Evolutionary conservation across 768 basidiomycete species (phyloP), one percentile per base, ranked within the genome.

Genomic region (Tulasnella sp.): DNA sequence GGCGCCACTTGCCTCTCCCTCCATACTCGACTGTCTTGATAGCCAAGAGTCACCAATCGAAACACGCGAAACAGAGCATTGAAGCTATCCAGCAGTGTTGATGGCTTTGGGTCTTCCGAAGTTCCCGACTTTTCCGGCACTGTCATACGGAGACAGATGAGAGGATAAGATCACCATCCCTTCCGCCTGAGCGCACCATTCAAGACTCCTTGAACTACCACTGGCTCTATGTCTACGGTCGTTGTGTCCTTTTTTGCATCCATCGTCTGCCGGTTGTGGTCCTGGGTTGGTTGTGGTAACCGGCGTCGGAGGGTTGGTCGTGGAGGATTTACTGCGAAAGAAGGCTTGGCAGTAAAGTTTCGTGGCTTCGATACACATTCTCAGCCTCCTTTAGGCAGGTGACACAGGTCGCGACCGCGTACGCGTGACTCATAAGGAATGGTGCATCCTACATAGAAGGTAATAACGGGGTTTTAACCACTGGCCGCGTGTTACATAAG

Each of bases 1-100:
- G 18, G 41, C 74, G 48, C 41, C 11, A 75, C 48, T 37, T 22
- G 31, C 76, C 76, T 44, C 54, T 76, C 76, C 24, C 18, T 54
- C 76, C 76, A 76, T 1, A 76, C 48, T 37, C 31, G 76, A 76
- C 34, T 50, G 7, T 76, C 76, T 50, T 76, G 76, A 37, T 44
- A 76, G 11, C 76, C 76, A n/a, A 76, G 34, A 5, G 76, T 76
- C 8, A 76, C 28, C 9, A 76, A 48, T 3, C 76, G 76, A 76
- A 58, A 34, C 0, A 76, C 31, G 20, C 76, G 76, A 46, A 50
- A 20, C 12, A 76, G 20, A 48, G 42, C 46, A 28, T 54, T 28
- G 64, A 37, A 69, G n/a, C 31, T 28, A 6, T 69, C 34, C 20
- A 12, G 18, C 28, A 69, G 11, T 8, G 7, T 37, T 14, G 64